These are phyloP conservation scores for Xylaria sp. DNA, from an alignment of 2,329 filamentous ascomycete genomes.

Conservation along the genomic window DNA sequence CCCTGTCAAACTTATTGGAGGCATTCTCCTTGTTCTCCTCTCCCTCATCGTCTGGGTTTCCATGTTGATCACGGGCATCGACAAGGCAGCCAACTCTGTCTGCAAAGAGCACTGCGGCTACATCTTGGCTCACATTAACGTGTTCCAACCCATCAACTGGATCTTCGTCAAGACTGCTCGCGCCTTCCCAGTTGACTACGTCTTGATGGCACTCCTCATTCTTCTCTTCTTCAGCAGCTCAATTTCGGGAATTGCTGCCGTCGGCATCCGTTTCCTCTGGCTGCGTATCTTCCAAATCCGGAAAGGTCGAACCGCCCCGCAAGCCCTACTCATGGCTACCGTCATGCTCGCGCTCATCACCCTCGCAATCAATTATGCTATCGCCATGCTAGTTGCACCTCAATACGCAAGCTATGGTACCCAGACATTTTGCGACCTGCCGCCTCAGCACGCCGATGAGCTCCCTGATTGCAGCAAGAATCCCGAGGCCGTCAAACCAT, in stretches of 20 bases:
- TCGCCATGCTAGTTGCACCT: slow-evolving; percentile 92
- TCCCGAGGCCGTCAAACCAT: slow-evolving; percentile 75
- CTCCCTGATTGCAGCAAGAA: slow-evolving; percentile 78
- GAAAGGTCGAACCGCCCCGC: slow-evolving; percentile 85
- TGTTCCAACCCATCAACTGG: slow-evolving; percentile 96
- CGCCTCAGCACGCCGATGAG: slow-evolving; percentile 64
- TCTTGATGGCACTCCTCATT: slow-evolving; percentile 83
- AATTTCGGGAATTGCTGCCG: slow-evolving; percentile 80
- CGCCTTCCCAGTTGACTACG: slow-evolving; percentile 90
- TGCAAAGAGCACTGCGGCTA: slow-evolving; percentile 93
- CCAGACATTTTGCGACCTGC: slow-evolving; percentile 88
- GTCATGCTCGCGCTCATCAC: slow-evolving; percentile 90
- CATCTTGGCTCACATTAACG: slow-evolving; percentile 82
- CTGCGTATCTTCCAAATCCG: slow-evolving; percentile 90
- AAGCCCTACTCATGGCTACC: slow-evolving; percentile 88
- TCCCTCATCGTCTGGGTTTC: slow-evolving; percentile 81
- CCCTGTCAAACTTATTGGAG: slow-evolving; percentile 86
- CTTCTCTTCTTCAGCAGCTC: slow-evolving; percentile 89
- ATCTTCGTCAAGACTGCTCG: slow-evolving; percentile 80
- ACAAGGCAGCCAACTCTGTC: slow-evolving; percentile 94
- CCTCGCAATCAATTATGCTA: slow-evolving; percentile 88
- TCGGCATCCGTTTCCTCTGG: slow-evolving; percentile 97
- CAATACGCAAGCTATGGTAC: slow-evolving; percentile 95
- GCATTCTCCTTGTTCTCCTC: slow-evolving; percentile 76
- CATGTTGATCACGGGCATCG: slow-evolving; percentile 94